Evolutionary conservation across 228 moss, liverwort and hornwort species (phyloP).

Genomic region (Sphagnum fallax): DNA sequence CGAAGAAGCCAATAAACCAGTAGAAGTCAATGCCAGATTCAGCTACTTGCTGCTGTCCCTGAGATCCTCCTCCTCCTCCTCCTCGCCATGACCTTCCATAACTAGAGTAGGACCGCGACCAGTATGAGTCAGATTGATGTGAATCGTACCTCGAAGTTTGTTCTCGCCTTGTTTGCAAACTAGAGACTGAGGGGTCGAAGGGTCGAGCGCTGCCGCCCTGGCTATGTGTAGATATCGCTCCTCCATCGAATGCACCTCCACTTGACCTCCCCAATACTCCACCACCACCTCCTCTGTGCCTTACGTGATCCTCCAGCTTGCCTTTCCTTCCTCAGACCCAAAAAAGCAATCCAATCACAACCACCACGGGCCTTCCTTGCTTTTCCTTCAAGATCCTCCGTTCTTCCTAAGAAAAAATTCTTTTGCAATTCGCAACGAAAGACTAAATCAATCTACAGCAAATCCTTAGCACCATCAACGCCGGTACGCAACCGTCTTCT

Average conservation of each 20-base stretch:
- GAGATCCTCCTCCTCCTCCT: slow-evolving; percentile 14
- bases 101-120: slow-evolving; percentile 32
- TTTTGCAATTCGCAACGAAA: too few relatives aligned
- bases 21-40: slow-evolving; percentile 27
- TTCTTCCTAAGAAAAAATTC: too few relatives aligned
- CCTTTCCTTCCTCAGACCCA: slow-evolving; percentile 3
- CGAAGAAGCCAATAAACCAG: slow-evolving; percentile 17
- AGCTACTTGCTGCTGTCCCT: slow-evolving; percentile 6
- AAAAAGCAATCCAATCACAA: too few relatives aligned
- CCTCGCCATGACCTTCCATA: slow-evolving; percentile 37
- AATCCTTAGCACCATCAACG: too few relatives aligned
- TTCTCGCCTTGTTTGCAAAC: slow-evolving; percentile 19
- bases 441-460: too few relatives aligned
- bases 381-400: too few relatives aligned
- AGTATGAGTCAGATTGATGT: slow-evolving; percentile 32
- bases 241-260: slow-evolving; percentile 29
- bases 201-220: slow-evolving; percentile 16
- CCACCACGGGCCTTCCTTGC: too few relatives aligned
- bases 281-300: slow-evolving; percentile 5
- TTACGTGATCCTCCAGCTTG: slow-evolving; percentile 29
- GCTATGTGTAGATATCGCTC: slow-evolving; percentile 11
- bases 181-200: background rate
- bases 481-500: too few relatives aligned
- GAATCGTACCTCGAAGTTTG: background rate
- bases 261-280: slow-evolving; percentile 32